Evolutionary conservation across 75 land plant species (phyloP).

Genomic region (Azolla pinnata): DNA sequence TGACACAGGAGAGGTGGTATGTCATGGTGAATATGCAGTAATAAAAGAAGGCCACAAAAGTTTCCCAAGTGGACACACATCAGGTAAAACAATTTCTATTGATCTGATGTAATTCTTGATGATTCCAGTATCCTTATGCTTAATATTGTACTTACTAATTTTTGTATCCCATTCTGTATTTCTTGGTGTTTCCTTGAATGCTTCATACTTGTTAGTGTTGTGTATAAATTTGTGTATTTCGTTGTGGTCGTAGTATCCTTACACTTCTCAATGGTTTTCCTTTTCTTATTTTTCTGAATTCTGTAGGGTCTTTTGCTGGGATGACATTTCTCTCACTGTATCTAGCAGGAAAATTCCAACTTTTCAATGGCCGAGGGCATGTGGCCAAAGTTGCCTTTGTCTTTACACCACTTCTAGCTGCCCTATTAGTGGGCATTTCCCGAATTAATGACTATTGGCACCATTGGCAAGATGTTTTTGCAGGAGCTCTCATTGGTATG

Average conservation of each 20-base stretch:
- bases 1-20: constrained; percentile 38
- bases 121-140: not conserved
- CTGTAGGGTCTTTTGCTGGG: constrained; percentile 70
- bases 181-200: too few species aligned
- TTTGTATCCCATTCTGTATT: too few species aligned
- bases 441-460: constrained; percentile 79
- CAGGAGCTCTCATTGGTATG: constrained; percentile 56
- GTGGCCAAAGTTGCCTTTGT: constrained; percentile 54
- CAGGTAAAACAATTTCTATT: constrained; percentile 12
- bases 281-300: not conserved
- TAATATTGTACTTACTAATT: not conserved
- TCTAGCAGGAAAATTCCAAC: constrained; percentile 54
- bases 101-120: not conserved
- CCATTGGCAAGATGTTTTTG: constrained; percentile 65
- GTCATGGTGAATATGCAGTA: constrained; percentile 34
- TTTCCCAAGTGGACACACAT: constrained; percentile 52
- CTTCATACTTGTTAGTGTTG: too few species aligned
- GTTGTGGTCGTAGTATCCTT: not conserved
- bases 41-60: constrained; percentile 73
- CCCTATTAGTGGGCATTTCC: constrained; percentile 49
- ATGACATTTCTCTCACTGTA: constrained; percentile 52
- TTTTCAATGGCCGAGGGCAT: constrained; percentile 54
- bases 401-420: constrained; percentile 43
- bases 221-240: too few species aligned
- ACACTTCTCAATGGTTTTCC: not conserved